A percentile compares a stretch with the other conserved stretches of the same genome.
These are phyloP conservation scores for Echeveria elegans DNA, from an alignment of 164 flowering plant genomes.

Conservation along the genomic window DNA sequence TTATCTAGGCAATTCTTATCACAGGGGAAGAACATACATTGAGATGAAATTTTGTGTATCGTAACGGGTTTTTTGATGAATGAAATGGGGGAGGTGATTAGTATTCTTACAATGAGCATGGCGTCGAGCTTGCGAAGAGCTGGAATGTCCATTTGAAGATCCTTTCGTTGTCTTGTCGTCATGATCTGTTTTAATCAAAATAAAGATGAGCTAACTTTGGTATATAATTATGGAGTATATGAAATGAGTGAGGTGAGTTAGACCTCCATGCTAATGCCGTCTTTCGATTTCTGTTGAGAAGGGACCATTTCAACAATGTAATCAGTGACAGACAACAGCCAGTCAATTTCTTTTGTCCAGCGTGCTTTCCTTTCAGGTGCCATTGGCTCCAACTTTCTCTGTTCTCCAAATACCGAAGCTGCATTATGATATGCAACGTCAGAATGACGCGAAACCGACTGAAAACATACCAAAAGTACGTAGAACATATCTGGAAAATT, in stretches of 20 bases:
- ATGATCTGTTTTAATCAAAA: constrained; percentile 26
- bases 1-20: constrained; percentile 50
- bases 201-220: background rate
- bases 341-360: constrained; percentile 49
- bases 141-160: constrained; percentile 52
- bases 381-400: constrained; percentile 47
- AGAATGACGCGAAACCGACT: background rate
- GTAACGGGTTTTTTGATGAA: background rate
- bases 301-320: constrained; percentile 55
- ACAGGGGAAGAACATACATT: background rate
- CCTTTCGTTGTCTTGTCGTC: constrained; percentile 41
- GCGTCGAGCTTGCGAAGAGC: constrained; percentile 52
- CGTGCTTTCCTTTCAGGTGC: constrained; percentile 37
- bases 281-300: constrained; percentile 40
- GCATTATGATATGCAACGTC: constrained; percentile 6
- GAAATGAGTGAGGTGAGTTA: background rate
- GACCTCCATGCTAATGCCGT: constrained; percentile 51
- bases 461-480: background rate
- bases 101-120: constrained; percentile 44
- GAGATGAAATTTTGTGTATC: no score
- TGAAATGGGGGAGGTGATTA: background rate
- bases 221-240: background rate
- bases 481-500: background rate
- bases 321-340: constrained; percentile 52
- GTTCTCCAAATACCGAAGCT: constrained; percentile 67